A percentile compares a stretch with the other conserved stretches of the same genome.
phyloP scores from a whole-genome alignment of 2,329 filamentous ascomycete species.

The Aspergillus flavus region DNA sequence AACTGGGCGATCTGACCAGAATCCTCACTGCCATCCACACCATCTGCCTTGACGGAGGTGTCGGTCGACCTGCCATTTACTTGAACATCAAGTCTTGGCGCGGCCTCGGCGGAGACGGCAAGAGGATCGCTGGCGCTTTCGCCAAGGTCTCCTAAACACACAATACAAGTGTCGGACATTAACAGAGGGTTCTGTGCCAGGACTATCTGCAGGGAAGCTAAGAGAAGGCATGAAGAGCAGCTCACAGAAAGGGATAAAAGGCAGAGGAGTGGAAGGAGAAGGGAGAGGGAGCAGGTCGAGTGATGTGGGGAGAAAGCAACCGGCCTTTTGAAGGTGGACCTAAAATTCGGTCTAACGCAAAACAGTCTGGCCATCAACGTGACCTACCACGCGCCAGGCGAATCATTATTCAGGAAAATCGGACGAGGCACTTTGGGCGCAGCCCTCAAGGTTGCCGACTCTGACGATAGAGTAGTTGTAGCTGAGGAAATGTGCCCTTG shows the following conservation, averaged over 20 bases:
- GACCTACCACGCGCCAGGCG: conserved; percentile 26
- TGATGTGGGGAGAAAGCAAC: conserved; percentile 35
- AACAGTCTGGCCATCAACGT: conserved; percentile 41
- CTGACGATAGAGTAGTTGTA: not conserved
- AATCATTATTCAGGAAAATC: conserved; percentile 18
- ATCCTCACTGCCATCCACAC: conserved; percentile 42
- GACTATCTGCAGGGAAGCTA: conserved; percentile 30
- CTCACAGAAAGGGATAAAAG: conserved; percentile 29
- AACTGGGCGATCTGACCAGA: conserved; percentile 61
- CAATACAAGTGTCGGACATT: conserved; percentile 72
- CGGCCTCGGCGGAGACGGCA: conserved; percentile 44
- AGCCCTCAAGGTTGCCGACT: conserved; percentile 2
- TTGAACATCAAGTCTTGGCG: conserved; percentile 46
- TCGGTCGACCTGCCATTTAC: conserved; percentile 29
- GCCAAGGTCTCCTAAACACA: conserved; percentile 71
- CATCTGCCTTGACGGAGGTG: conserved; percentile 31
- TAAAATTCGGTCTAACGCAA: conserved; percentile 40
- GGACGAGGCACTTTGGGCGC: conserved; percentile 3
- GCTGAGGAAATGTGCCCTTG: conserved; percentile 7
- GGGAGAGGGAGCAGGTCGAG: conserved; percentile 28
- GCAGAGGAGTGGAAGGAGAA: conserved; percentile 21
- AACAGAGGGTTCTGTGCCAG: conserved; percentile 33
- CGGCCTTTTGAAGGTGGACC: conserved; percentile 47
- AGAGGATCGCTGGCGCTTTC: conserved; percentile 56
- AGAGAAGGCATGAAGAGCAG: conserved; percentile 44